Percentiles rank a stretch among this genome's conserved stretches.
phyloP scores from a whole-genome alignment of 2,329 filamentous ascomycete genomes.

The Alternaria sp. region DNA sequence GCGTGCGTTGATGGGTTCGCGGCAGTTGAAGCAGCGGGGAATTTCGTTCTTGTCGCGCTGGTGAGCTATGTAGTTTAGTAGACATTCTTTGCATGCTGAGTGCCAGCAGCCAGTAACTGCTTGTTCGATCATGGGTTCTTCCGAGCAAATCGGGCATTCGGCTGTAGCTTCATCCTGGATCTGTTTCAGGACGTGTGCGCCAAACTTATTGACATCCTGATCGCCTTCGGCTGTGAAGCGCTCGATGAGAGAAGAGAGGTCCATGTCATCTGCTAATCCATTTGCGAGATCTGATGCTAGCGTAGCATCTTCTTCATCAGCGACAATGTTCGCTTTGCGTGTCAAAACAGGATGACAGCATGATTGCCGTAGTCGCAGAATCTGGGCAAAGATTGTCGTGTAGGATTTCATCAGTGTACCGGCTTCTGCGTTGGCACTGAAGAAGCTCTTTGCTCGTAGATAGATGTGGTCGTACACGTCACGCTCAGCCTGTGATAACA shows the following conservation, averaged over 20 bases:
- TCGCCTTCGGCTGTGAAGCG: slow-evolving; percentile 75
- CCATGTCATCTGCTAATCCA: slow-evolving; percentile 94
- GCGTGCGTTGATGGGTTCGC: slow-evolving; percentile 79
- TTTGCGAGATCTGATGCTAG: slow-evolving; percentile 79
- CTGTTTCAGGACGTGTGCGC: slow-evolving; percentile 85
- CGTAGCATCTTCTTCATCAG: slow-evolving; percentile 86
- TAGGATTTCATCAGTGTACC: slow-evolving; percentile 95
- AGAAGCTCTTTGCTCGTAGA: slow-evolving; percentile 80
- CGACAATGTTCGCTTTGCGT: slow-evolving; percentile 81
- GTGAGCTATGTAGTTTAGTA: slow-evolving; percentile 90
- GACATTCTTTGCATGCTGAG: slow-evolving; percentile 91
- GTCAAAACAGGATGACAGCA: slow-evolving; percentile 94
- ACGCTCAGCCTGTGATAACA: slow-evolving; percentile 83
- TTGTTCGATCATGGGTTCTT: slow-evolving; percentile 95
- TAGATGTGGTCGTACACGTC: slow-evolving; percentile 95
- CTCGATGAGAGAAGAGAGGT: slow-evolving; percentile 84
- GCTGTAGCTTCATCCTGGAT: slow-evolving; percentile 88
- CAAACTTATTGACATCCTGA: slow-evolving; percentile 75
- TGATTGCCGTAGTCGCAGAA: slow-evolving; percentile 88
- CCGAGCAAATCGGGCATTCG: slow-evolving; percentile 93
- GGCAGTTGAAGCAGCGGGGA: slow-evolving; percentile 90
- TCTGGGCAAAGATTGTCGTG: slow-evolving; percentile 96
- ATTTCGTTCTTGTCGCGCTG: slow-evolving; percentile 78
- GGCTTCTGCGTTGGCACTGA: slow-evolving; percentile 86
- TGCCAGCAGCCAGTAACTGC: slow-evolving; percentile 98